phyloP scores from a whole-genome alignment of 2,329 filamentous ascomycete genomes.

The Phaeosphaeria sp. region DNA sequence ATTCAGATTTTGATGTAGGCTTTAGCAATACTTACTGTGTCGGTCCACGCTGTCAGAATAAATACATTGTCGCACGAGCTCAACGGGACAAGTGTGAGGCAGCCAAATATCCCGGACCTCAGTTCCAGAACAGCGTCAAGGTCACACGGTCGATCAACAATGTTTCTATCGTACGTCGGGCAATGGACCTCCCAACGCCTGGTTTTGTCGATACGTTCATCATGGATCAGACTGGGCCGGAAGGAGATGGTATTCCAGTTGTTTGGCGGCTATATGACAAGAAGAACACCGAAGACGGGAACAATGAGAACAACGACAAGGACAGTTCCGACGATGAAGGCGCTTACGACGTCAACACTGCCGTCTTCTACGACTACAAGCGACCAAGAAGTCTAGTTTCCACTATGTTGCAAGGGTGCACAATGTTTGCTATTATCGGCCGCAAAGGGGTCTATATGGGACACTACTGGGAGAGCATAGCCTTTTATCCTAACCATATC shows the following conservation, averaged over 20 bases:
- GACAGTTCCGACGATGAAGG: no score
- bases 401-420: conserved; percentile 2
- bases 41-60: no score
- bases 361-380: not conserved
- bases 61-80: no score
- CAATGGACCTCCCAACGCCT: not conserved
- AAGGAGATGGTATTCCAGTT: not conserved
- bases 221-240: not conserved
- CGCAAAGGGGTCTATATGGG: conserved; percentile 8
- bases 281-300: not conserved
- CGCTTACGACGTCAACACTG: conserved; percentile 2
- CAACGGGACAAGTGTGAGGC: no score
- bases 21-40: no score
- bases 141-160: not conserved
- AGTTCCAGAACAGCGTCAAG: no score
- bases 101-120: no score
- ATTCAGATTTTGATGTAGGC: no score
- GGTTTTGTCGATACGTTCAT: not conserved
- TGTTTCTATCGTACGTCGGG: not conserved
- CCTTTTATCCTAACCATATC: not conserved
- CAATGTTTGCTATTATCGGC: conserved; percentile 9
- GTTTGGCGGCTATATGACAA: not conserved
- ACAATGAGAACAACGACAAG: no score
- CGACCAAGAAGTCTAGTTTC: not conserved
- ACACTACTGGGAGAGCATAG: conserved; percentile 10